Conservation (phyloP, 208 protist genomes). For the Trypanosoma theileri region DNA sequence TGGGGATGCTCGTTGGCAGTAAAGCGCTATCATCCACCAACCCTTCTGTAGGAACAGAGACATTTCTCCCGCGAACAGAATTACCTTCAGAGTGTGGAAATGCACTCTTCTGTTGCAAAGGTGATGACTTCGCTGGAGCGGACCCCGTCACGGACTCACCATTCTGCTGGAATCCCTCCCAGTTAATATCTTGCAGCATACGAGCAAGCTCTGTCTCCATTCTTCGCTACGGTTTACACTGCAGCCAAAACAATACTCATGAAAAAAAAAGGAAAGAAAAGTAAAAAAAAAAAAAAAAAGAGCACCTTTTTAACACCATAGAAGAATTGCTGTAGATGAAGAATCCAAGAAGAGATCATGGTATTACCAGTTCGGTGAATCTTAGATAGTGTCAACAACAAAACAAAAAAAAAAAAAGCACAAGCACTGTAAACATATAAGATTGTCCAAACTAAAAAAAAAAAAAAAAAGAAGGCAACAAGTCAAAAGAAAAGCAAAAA, state of each 20-base stretch:
- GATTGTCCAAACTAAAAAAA: background rate
- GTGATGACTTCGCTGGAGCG: background rate
- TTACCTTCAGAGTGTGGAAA: background rate
- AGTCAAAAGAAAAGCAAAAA: constrained; percentile 7
- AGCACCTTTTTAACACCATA: background rate
- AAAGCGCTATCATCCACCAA: background rate
- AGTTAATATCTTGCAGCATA: constrained; percentile 20
- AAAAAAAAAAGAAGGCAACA: background rate
- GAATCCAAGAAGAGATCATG: too few species aligned
- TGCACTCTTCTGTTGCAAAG: background rate
- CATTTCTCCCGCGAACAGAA: too few species aligned
- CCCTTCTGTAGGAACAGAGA: background rate
- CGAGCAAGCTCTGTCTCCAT: constrained; percentile 23
- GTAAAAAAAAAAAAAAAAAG: background rate
- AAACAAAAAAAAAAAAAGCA: background rate
- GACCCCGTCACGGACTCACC: constrained; percentile 1
- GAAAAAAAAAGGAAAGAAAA: background rate
- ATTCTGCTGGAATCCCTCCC: constrained; percentile 7
- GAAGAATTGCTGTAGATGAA: background rate
- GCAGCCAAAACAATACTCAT: background rate
- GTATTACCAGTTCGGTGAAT: too few species aligned
- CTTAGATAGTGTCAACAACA: too few species aligned
- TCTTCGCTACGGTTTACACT: background rate
- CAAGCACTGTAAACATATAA: background rate
- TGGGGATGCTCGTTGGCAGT: background rate